Conservation (phyloP, 768 basidiomycete species). For the Collybia sordida region DNA sequence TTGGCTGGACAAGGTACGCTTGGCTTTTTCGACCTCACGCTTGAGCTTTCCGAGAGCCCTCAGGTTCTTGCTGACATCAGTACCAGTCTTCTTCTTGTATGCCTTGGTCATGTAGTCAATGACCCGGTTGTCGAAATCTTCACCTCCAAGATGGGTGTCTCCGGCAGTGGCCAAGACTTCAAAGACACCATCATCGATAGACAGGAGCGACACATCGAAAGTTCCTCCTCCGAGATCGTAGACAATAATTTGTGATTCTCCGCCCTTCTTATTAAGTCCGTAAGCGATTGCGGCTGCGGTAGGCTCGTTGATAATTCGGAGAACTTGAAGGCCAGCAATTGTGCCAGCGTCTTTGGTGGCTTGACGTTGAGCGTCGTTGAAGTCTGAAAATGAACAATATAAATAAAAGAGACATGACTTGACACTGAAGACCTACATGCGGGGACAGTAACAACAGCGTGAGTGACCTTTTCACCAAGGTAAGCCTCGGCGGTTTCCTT, state of each 20-base stretch:
- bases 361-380: constrained; percentile 99
- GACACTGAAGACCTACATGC: constrained; percentile 58
- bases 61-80: constrained; percentile 76
- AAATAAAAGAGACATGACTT: constrained; percentile 2
- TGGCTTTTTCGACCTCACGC: constrained; percentile 92
- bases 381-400: constrained; percentile 49
- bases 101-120: constrained; percentile 87
- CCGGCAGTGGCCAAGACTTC: constrained; percentile 90
- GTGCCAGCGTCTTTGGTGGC: constrained; percentile 98
- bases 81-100: constrained; percentile 92
- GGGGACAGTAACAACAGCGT: constrained; percentile 97
- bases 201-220: constrained; percentile 96
- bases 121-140: constrained; percentile 94
- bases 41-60: constrained; percentile 89
- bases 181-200: constrained; percentile 92
- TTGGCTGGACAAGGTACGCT: constrained; percentile 90
- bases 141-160: constrained; percentile 93
- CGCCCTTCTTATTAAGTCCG: constrained; percentile 94
- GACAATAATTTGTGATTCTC: constrained; percentile 94
- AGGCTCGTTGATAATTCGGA: constrained; percentile 98
- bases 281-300: constrained; percentile 98
- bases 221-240: constrained; percentile 99
- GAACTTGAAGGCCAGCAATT: constrained; percentile 91
- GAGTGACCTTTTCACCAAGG: constrained; percentile 93
- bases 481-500: constrained; percentile 99